Evolutionary conservation across 1,139 yeast species (phyloP), one percentile per base, ranked within the genome.

Genomic region (Scheffersomyces titani): DNA sequence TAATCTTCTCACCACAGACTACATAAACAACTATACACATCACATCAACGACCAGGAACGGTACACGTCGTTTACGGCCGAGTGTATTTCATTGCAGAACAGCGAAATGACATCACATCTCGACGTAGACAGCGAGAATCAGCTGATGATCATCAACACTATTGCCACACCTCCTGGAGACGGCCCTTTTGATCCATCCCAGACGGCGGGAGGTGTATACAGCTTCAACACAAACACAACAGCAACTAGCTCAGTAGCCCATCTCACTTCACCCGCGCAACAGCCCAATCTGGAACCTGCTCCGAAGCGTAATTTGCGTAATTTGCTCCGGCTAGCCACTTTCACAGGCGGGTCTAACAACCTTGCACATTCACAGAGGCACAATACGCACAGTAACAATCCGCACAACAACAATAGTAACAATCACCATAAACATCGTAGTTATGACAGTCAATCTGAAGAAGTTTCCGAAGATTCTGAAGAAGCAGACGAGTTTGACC

Each of bases 31-130:
- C 47, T 44, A 50, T 11, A 16, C 47, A 16, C 57, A 52, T 40
- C 55, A 22, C 53, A 20, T 19, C 58, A 51, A 47, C 52, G 47
- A 51, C 51, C 55, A 61, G 21, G 70, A 63, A 40, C 60, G 73
- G 46, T 73, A 73, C 61, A 66, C 70, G 13, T 69, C 76, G 16
- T 74, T 74, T 65, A 73, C 75, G 36, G 65, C 80, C 24, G 80
- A 76, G 54, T 77, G 81, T 53, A 72, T 77, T 19, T 73, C 78
- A 22, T 68, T 77, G 50, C 78, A 69, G 63, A 75, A 76, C 61
- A 73, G 78, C 61, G 82, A 77, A 54, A 75, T 77, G 81, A 77
- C 81, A 3, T 66, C 71, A 18, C 69, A 66, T 49, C 55, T 63
- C 47, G 69, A 64, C 9, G 51, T 52, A 5, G 67, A 62, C 21